A percentile compares a stretch with the other conserved stretches of the same genome.
Evolutionary conservation across 164 flowering plant genomes (phyloP).

Genomic region (Amborella trichopoda): DNA sequence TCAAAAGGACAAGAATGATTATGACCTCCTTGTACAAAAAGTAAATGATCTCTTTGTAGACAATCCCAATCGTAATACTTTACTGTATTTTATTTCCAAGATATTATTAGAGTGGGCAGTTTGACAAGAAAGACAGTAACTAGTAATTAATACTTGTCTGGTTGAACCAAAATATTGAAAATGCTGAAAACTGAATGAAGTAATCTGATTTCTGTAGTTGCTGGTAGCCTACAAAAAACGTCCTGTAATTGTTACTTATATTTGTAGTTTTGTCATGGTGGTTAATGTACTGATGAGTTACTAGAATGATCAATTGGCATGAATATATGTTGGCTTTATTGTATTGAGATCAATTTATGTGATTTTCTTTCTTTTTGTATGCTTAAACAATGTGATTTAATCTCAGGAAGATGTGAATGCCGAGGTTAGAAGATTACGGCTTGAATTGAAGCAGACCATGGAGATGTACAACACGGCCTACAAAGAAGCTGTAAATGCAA

Average conservation of each 20-base stretch:
- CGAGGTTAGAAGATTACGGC: constrained; percentile 16
- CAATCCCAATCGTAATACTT: too few species aligned
- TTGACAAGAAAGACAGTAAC: too few species aligned
- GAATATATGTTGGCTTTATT: neutral
- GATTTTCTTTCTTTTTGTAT: neutral
- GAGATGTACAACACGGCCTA: constrained; percentile 13
- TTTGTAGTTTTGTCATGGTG: neutral
- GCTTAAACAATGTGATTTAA: neutral
- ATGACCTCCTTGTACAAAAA: too few species aligned
- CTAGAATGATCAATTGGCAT: neutral
- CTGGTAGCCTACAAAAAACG: neutral
- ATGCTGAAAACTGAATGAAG: too few species aligned
- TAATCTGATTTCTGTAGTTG: neutral
- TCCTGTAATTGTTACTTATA: too few species aligned
- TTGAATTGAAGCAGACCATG: constrained; percentile 13
- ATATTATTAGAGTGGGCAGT: too few species aligned
- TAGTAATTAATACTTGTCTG: too few species aligned
- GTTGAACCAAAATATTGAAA: too few species aligned
- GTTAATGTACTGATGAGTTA: neutral
- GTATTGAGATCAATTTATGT: neutral
- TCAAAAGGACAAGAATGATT: too few species aligned
- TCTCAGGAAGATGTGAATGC: constrained; percentile 12
- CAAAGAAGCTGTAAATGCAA: constrained; percentile 9
- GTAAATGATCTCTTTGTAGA: too few species aligned
- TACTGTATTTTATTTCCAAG: too few species aligned